phyloP scores from a whole-genome alignment of 257 asterid species.

The Jaltomata sinuosa region DNA sequence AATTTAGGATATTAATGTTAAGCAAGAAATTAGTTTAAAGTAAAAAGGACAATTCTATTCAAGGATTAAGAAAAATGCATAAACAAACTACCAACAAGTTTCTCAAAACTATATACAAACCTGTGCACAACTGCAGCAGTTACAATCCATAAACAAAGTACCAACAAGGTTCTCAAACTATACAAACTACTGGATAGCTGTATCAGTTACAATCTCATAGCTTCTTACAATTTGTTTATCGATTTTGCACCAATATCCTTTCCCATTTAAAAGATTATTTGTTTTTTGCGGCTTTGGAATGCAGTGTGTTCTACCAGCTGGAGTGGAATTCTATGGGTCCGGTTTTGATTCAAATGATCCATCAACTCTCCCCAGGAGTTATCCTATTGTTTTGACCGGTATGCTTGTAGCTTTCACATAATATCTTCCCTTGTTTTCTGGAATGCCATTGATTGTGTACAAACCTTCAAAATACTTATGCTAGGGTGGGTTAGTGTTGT shows the following conservation, averaged over 20 bases:
- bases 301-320: conserved; percentile 88
- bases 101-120: background rate
- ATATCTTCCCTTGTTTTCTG: background rate
- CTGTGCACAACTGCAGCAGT: background rate
- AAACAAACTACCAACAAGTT: background rate
- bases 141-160: background rate
- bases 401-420: conserved; percentile 1
- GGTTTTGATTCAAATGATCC: conserved; percentile 41
- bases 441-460: background rate
- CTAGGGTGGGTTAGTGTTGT: background rate
- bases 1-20: background rate
- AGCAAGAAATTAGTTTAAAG: background rate
- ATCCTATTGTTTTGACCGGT: conserved; percentile 81
- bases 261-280: background rate
- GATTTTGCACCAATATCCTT: background rate
- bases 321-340: conserved; percentile 55
- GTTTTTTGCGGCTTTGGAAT: background rate
- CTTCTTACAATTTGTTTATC: background rate
- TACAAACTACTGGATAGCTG: background rate
- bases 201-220: background rate
- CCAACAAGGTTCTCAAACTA: background rate
- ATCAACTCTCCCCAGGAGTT: conserved; percentile 52
- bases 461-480: background rate
- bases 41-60: background rate
- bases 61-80: background rate